Conservation (phyloP, 2,329 filamentous ascomycete genomes). For the Fusarium virguliforme region DNA sequence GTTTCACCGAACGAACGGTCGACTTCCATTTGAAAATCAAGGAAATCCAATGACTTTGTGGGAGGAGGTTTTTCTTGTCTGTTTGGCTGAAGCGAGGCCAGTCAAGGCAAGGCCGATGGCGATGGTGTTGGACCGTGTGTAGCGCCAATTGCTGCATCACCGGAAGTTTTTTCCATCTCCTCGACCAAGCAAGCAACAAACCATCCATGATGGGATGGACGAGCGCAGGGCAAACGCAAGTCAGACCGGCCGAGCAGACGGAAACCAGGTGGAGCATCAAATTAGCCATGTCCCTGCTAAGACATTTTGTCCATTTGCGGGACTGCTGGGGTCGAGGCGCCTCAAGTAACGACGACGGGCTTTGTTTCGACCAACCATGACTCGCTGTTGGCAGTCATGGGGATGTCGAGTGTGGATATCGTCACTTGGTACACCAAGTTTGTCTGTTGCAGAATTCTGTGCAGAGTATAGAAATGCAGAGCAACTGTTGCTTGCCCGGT, state of each 20-base stretch:
- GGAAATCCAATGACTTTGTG: slow-evolving; percentile 43
- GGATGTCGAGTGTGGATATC: slow-evolving; percentile 16
- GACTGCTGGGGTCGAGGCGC: slow-evolving; percentile 19
- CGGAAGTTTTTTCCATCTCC: slow-evolving; percentile 4
- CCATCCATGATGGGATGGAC: slow-evolving; percentile 2
- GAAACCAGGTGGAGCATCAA: slow-evolving; percentile 42
- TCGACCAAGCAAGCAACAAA: not conserved
- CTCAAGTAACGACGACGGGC: slow-evolving; percentile 26
- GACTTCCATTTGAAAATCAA: slow-evolving; percentile 45
- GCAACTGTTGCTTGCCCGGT: not conserved
- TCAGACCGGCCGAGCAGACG: slow-evolving; percentile 19
- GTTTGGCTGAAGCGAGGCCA: slow-evolving; percentile 14
- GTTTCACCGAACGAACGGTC: slow-evolving; percentile 39
- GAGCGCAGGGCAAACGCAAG: slow-evolving; percentile 14
- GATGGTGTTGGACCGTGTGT: not conserved
- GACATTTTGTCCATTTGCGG: slow-evolving; percentile 35
- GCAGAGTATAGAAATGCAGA: slow-evolving; percentile 1
- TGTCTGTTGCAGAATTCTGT: not conserved
- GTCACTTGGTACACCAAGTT: slow-evolving; percentile 5
- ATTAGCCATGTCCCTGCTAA: slow-evolving; percentile 42
- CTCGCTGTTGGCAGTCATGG: slow-evolving; percentile 34
- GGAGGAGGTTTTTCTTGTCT: slow-evolving; percentile 27
- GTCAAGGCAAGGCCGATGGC: not conserved
- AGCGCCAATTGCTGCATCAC: slow-evolving; percentile 10
- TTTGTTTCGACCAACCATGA: slow-evolving; percentile 33